Evolutionary conservation across 768 basidiomycete genomes (phyloP), one percentile per base, ranked within the genome.

Genomic region (Hirschioporus abietinus): DNA sequence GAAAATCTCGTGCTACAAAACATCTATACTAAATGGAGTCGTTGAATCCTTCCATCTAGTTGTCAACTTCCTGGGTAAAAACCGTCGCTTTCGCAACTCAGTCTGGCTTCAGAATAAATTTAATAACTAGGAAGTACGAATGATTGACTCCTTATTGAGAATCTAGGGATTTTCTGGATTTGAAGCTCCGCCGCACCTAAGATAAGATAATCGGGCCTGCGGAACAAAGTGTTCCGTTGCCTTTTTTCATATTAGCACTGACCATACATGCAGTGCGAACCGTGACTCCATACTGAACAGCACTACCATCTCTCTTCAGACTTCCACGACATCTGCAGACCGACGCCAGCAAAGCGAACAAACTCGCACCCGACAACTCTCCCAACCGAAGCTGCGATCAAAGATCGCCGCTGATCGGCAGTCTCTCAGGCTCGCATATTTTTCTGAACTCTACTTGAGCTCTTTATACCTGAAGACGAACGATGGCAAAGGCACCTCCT

Each of bases 401-500:
- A 12, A 52, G 42, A 52, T 52, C 42, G 42, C 12, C 42, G 42
- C 42, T 15, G 42, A 52, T 52, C 42, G 12, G 8, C 12, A 52
- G 42, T 52, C 15, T 52, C 20, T 52, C 20, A 52, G 8, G 30
- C 30, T 52, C 12, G 20, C 42, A 15, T 52, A 3, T 52, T 52
- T 20, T 15, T 20, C 42, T 15, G 42, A 52, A 15, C 42, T 52
- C 30, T 30, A 30, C 30, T 30, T 30, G 30, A 8, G 30, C 30
- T 30, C 30, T 30, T 30, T 3, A 30, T 30, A 3, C 8, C 30
- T 8, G 30, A 30, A 30, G 42, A 15, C 42, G 20, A 52, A 52
- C 58, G 57, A 77, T 75, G 75, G 68, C 76, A 59, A 67, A 65
- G 0, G 81, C 87, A 23, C 88, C 89, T 17, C 87, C 88, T 1